Evolutionary conservation across 805 yeast species (phyloP), one percentile per base, ranked within the genome.

Genomic region (Diddensiella transvaalensis): DNA sequence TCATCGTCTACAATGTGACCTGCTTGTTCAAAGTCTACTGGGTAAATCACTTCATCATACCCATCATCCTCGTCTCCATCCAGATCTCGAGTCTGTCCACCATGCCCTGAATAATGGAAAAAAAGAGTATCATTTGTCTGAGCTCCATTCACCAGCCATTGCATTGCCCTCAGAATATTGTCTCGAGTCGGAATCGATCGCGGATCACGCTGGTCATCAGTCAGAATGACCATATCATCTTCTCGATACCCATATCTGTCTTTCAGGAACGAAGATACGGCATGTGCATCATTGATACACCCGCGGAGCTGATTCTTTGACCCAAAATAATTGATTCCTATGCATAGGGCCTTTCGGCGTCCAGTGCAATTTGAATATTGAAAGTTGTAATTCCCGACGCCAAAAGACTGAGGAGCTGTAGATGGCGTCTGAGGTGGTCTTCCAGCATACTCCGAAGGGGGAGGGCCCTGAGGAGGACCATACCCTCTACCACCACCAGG

Each of bases 81-180:
- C 29, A 68, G 60, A 63, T 87, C 95, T 41, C 71, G 66, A 3
- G 80, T 78, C 60, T 81, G 85, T 1, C 93, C 88, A 24, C 96
- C 96, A 61, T 87, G 96, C 4, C 96, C 93, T 0, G 93, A 84
- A 62, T 83, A 87, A 63, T 87, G 95, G 74, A 87, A 79, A 57
- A 87, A 82, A 43, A 87, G 65, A 5, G 88, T 78, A 66, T 87
- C 95, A 57, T 87, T 85, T 13, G 93, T 83, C 55, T 69, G 71
- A 0, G 95, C 93, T 52, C 74, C 84, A 18, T 70, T 70, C 18
- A 83, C 90, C 19, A 87, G 74, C 96, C 96, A 87, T 48, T 76
- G 80, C 85, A 85, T 84, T 2, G 89, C 96, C 38, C 82, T 72
- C 18, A 85, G 60, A 63, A 87, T 87, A 63, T 87, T 87, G 3